These are phyloP conservation scores for Cyclospora cayetanensis DNA, from an alignment of 169 alveolate genomes.

Conservation along the genomic window DNA sequence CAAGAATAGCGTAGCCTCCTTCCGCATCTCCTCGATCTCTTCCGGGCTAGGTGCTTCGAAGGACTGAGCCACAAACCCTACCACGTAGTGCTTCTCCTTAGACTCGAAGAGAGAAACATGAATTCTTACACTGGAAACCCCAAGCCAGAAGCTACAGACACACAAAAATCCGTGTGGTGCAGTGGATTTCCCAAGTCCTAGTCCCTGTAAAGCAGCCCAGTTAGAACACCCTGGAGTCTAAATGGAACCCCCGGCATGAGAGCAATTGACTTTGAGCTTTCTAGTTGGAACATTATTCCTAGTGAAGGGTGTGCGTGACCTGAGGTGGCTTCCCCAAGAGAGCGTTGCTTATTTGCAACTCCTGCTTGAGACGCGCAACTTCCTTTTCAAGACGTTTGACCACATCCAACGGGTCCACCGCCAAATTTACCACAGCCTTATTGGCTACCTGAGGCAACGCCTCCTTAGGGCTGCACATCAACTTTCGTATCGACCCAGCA, in stretches of 20 bases:
- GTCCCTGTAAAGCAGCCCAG: neutral
- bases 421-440: constrained; percentile 48
- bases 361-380: constrained; percentile 91
- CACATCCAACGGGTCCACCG: constrained; percentile 60
- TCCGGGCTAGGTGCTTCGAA: constrained; percentile 93
- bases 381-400: constrained; percentile 90
- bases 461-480: neutral
- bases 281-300: neutral
- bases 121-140: neutral
- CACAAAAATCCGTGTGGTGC: neutral
- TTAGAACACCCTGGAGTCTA: neutral
- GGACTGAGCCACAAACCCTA: constrained; percentile 17
- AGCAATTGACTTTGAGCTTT: neutral
- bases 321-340: constrained; percentile 90
- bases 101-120: neutral
- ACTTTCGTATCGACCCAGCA: neutral
- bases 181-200: neutral
- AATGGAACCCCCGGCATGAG: neutral
- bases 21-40: constrained; percentile 80
- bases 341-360: constrained; percentile 94
- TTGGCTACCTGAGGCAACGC: constrained; percentile 58
- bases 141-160: neutral
- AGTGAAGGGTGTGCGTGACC: neutral
- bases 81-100: neutral
- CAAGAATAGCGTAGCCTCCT: constrained; percentile 80